Conservation (phyloP, 1,284 basidiomycete genomes). For the Porogramme epimiltina region DNA sequence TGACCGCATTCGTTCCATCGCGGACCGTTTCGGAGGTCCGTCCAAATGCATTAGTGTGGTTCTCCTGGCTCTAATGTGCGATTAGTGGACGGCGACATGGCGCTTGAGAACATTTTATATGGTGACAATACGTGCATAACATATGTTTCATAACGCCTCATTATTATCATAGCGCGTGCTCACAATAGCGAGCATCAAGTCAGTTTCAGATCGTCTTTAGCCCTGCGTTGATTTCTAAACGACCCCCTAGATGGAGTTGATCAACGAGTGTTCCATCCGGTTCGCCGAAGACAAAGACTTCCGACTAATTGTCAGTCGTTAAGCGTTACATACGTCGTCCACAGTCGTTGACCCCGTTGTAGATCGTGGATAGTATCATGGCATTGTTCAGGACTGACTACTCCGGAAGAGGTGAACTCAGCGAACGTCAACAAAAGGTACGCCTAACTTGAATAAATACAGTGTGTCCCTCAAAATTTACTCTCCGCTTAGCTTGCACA, state of each 20-base stretch:
- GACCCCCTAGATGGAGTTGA: slow-evolving; percentile 86
- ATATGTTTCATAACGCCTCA: neutral
- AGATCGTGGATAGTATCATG: slow-evolving; percentile 96
- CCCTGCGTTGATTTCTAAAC: neutral
- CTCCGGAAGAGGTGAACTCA: slow-evolving; percentile 89
- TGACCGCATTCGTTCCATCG: slow-evolving; percentile 86
- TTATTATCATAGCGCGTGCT: slow-evolving; percentile 59
- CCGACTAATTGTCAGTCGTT: slow-evolving; percentile 58
- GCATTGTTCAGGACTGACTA: slow-evolving; percentile 93
- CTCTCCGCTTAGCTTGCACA: slow-evolving; percentile 56
- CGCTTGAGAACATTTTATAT: slow-evolving; percentile 85
- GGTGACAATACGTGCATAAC: slow-evolving; percentile 42
- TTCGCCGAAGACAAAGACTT: slow-evolving; percentile 86
- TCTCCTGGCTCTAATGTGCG: too few species aligned
- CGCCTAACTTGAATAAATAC: slow-evolving; percentile 23
- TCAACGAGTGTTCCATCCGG: slow-evolving; percentile 81
- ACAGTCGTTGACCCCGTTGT: slow-evolving; percentile 3
- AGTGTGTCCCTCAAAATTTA: too few species aligned
- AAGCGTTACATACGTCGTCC: neutral
- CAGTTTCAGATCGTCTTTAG: neutral
- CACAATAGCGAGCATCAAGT: slow-evolving; percentile 90
- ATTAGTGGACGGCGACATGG: slow-evolving; percentile 79
- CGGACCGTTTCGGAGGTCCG: slow-evolving; percentile 76
- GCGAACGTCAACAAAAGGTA: slow-evolving; percentile 89
- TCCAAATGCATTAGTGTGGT: too few species aligned